phyloP scores from a whole-genome alignment of 352 stramenopile species.

The Globisporangium solare region DNA sequence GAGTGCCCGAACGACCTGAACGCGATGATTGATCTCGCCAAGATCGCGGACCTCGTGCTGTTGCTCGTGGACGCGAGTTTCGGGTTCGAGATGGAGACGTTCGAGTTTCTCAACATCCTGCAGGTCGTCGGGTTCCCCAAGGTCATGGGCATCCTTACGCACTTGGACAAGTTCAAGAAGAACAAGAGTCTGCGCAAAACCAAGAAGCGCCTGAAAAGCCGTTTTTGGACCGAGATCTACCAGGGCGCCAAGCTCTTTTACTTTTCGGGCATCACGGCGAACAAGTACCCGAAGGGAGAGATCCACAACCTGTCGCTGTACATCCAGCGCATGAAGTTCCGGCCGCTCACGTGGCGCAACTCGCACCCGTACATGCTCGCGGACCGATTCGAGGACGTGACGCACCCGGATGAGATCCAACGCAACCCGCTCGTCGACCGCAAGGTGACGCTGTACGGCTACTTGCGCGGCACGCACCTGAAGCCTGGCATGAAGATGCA shows the following conservation, averaged over 20 bases:
- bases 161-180: conserved; percentile 98
- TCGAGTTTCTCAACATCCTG: conserved; percentile 99
- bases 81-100: conserved; percentile 99
- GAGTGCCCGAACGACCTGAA: conserved; percentile 97
- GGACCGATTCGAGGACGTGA: conserved; percentile 98
- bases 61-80: conserved; percentile 99
- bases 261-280: conserved; percentile 96
- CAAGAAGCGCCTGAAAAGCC: conserved; percentile 98
- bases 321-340: conserved; percentile 97
- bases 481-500: conserved; percentile 97
- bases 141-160: conserved; percentile 98
- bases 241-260: conserved; percentile 95
- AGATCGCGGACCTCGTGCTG: conserved; percentile 98
- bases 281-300: conserved; percentile 99
- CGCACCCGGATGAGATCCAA: conserved; percentile 91
- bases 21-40: conserved; percentile 95
- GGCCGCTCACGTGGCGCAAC: conserved; percentile 98
- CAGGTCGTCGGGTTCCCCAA: conserved; percentile 91
- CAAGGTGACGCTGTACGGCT: conserved; percentile 97
- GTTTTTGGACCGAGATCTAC: conserved; percentile 99
- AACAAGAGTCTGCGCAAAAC: conserved; percentile 97
- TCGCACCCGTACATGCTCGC: conserved; percentile 99
- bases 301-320: conserved; percentile 97
- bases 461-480: conserved; percentile 97
- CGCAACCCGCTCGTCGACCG: conserved; percentile 91